Evolutionary conservation across 78 protist species (phyloP).

Genomic region (Ministeria vibrans): DNA sequence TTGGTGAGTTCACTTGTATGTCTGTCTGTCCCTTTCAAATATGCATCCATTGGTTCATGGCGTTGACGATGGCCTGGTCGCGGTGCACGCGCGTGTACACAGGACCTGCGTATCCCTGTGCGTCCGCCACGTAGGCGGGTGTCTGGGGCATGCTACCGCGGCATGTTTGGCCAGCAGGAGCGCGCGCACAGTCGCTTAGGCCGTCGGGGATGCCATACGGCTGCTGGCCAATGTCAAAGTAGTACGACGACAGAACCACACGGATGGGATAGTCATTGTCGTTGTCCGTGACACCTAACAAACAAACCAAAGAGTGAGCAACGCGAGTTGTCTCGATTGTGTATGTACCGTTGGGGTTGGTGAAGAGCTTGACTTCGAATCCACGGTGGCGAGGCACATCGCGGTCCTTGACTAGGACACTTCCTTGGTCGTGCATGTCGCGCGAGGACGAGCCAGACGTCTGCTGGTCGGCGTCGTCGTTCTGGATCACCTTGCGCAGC

Average conservation of each 20-base stretch:
- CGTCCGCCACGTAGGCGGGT: constrained; percentile 19
- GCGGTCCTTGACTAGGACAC: constrained; percentile 25
- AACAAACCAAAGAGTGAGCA: neutral
- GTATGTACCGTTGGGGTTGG: constrained; percentile 13
- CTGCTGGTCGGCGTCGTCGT: constrained; percentile 57
- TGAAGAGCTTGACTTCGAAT: constrained; percentile 45
- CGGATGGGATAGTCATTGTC: constrained; percentile 53
- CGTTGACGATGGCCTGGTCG: constrained; percentile 36
- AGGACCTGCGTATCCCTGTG: constrained; percentile 28
- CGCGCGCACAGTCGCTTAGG: constrained; percentile 24
- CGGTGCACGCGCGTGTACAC: constrained; percentile 61
- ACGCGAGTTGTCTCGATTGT: neutral
- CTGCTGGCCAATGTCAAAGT: neutral
- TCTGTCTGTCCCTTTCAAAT: no score
- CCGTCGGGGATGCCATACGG: constrained; percentile 55
- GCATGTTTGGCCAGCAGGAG: neutral
- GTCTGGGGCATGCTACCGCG: constrained; percentile 22
- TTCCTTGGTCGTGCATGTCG: constrained; percentile 49
- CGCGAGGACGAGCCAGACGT: constrained; percentile 44
- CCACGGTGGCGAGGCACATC: constrained; percentile 36
- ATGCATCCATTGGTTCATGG: constrained; percentile 52
- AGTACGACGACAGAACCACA: constrained; percentile 37
- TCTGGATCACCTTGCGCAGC: constrained; percentile 24
- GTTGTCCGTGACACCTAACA: constrained; percentile 39
- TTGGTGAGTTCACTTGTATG: no score